Evolutionary conservation across 495 filamentous ascomycete genomes (phyloP).

Genomic region (Xylaria grammica): DNA sequence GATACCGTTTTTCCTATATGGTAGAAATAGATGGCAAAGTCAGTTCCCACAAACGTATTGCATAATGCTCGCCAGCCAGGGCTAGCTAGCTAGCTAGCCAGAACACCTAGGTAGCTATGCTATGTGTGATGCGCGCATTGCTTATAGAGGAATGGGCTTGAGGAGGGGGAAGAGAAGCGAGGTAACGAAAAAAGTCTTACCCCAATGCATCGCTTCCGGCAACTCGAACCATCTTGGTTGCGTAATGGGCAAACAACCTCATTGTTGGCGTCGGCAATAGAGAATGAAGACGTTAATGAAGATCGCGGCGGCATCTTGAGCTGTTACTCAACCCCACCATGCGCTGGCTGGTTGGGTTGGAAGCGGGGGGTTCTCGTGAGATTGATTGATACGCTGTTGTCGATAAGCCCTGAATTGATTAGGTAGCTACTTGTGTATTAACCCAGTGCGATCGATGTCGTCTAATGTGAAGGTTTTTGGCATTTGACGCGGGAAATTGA

Average conservation of each 20-base stretch:
- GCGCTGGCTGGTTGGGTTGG: conserved; percentile 43
- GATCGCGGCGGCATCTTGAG: conserved; percentile 82
- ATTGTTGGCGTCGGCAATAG: conserved; percentile 87
- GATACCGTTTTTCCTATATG: conserved; percentile 90
- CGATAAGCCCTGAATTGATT: conserved; percentile 41
- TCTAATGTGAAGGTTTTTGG: conserved; percentile 26
- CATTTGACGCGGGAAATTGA: conserved; percentile 24
- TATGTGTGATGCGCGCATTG: not conserved
- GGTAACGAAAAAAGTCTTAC: conserved; percentile 65
- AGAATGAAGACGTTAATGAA: conserved; percentile 87
- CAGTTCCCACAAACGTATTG: conserved; percentile 34
- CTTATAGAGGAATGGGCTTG: not conserved
- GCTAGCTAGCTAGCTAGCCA: not conserved
- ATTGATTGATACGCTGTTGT: conserved; percentile 40
- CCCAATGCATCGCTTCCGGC: conserved; percentile 95
- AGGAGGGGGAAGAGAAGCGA: conserved; percentile 17
- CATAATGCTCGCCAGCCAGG: not conserved
- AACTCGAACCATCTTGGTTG: conserved; percentile 96
- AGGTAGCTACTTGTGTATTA: conserved; percentile 23
- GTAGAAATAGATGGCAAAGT: conserved; percentile 23
- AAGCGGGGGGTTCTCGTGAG: conserved; percentile 42
- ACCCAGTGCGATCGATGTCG: not conserved
- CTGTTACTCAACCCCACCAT: conserved; percentile 56
- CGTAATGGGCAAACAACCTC: conserved; percentile 96
- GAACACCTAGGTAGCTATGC: not conserved